Evolutionary conservation across 352 stramenopile genomes (phyloP), one percentile per base, ranked within the genome.

Genomic region (Globisporangium splendens): DNA sequence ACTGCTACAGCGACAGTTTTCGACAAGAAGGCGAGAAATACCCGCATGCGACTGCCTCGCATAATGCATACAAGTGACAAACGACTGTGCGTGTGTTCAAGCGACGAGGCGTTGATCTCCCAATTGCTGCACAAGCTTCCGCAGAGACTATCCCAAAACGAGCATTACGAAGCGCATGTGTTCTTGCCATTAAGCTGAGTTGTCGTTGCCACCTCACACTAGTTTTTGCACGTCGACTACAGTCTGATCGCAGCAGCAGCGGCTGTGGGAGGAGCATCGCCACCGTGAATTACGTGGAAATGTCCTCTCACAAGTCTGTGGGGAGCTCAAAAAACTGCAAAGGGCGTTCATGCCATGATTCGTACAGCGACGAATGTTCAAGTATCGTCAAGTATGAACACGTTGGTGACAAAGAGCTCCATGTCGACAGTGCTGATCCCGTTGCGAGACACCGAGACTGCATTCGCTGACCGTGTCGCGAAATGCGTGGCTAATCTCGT

Each of bases 1-100:
- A 93, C 83, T 12, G 87, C 86, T 13, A 95, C 87, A 1, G 83
- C 89, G 3, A 91, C 86, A 1, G 73, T 91, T 1, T 81, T 96
- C 49, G 87, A 95, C 64, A 83, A 83, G 50, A 91, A 88, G 39
- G 74, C 81, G 1, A 73, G 83, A 1, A 73, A 87, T 47, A 73
- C 77, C 31, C 61, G 89, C 8, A 62, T 80, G 65, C 75, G 89
- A 15, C 31, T 96, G 24, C 89, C 89, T 39, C 81, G 89, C 14
- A 82, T 94, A 35, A 77, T 95, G 50, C 67, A 88, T 42, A 89
- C 83, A 1, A 76, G 75, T 14, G 83, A 95, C 62, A 88, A 89
- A 54, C 75, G 85, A 1, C 56, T 96, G 33, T 78, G 79, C 8
- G 83, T 96, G 2, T 95, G 91, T 57, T 89, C 82, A 44, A 68